These are phyloP conservation scores for Cladorrhinum samala DNA, from an alignment of 495 filamentous ascomycete species.

Conservation along the genomic window DNA sequence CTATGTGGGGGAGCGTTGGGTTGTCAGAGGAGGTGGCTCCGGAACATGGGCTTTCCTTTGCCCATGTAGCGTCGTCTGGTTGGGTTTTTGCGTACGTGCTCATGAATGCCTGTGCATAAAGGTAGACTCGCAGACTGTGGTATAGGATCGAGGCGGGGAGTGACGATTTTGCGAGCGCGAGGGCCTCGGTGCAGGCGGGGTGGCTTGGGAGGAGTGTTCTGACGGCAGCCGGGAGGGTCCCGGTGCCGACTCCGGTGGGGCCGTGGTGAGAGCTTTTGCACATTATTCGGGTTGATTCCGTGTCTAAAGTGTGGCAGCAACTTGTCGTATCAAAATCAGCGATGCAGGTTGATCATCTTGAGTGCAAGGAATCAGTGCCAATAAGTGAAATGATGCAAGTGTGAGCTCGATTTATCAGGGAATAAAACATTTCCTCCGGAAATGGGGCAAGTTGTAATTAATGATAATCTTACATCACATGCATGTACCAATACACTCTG, in stretches of 20 bases:
- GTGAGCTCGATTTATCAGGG: no score
- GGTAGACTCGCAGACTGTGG: conserved; percentile 42
- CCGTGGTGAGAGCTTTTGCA: background rate
- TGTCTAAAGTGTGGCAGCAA: no score
- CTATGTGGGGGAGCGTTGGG: conserved; percentile 2
- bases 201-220: conserved; percentile 22
- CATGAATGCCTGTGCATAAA: conserved; percentile 32
- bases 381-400: no score
- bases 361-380: background rate
- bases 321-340: no score
- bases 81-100: conserved; percentile 2
- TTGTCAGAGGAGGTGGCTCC: background rate
- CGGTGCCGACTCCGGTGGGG: conserved; percentile 4
- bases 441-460: no score
- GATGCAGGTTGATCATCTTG: no score
- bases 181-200: conserved; percentile 25
- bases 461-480: no score
- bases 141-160: conserved; percentile 39
- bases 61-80: background rate
- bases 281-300: background rate
- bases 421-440: no score
- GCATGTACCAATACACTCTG: no score
- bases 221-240: conserved; percentile 23
- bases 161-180: conserved; percentile 19
- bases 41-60: background rate